These are phyloP conservation scores for Cyberlindnera meyerae DNA, from an alignment of 805 yeast species.

Conservation along the genomic window DNA sequence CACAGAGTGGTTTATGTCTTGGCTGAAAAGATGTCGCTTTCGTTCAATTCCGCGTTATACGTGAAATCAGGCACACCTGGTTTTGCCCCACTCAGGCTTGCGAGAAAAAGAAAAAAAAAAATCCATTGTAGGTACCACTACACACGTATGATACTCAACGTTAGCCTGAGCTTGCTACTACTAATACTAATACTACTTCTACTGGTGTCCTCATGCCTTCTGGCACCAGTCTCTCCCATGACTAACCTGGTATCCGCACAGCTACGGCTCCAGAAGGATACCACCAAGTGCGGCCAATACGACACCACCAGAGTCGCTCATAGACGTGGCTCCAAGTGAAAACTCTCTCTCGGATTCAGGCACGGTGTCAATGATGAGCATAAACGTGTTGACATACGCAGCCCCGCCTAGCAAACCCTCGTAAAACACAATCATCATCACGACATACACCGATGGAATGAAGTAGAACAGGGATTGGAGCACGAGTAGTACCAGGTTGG, in stretches of 20 bases:
- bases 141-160: too few species aligned
- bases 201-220: neutral
- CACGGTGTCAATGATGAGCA: conserved; percentile 62
- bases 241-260: conserved; percentile 67
- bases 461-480: conserved; percentile 59
- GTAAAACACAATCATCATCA: conserved; percentile 65
- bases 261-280: conserved; percentile 62
- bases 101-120: too few species aligned
- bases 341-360: conserved; percentile 57
- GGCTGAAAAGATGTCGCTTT: too few species aligned
- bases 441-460: conserved; percentile 54
- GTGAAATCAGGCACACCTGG: too few species aligned
- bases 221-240: conserved; percentile 81
- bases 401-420: conserved; percentile 92
- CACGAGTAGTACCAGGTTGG: conserved; percentile 56
- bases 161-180: too few species aligned
- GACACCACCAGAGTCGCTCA: conserved; percentile 82
- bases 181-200: too few species aligned
- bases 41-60: too few species aligned
- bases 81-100: too few species aligned
- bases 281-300: conserved; percentile 76
- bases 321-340: conserved; percentile 77
- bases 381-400: conserved; percentile 83
- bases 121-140: too few species aligned
- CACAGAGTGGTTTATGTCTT: too few species aligned